phyloP scores from a whole-genome alignment of 441 rosid species.

The Heliophila coronopifolia region DNA sequence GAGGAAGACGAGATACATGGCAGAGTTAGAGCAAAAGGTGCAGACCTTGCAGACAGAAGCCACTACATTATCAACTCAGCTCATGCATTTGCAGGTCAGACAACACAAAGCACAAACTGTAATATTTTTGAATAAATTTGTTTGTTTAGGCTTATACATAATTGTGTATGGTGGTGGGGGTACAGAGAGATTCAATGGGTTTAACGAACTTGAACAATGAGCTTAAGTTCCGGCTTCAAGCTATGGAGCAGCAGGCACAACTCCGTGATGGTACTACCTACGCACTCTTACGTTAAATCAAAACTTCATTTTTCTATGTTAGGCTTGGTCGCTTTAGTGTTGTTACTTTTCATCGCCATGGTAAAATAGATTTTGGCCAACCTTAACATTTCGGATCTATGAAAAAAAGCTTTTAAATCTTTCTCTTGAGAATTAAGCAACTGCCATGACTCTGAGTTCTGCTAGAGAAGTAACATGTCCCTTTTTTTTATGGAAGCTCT shows the following conservation, averaged over 20 bases:
- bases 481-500: conserved; percentile 46
- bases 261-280: conserved; percentile 95
- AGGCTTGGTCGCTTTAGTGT: neutral
- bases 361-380: neutral
- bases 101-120: neutral
- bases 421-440: neutral
- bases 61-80: conserved; percentile 88
- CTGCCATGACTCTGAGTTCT: neutral
- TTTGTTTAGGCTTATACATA: too few relatives aligned
- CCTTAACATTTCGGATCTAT: neutral
- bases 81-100: conserved; percentile 80
- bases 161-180: neutral
- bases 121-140: neutral
- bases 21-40: conserved; percentile 92
- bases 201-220: conserved; percentile 84
- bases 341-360: neutral
- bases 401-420: neutral
- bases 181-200: conserved; percentile 85
- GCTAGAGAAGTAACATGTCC: neutral
- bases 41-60: conserved; percentile 96
- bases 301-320: neutral
- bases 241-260: conserved; percentile 95
- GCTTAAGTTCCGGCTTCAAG: conserved; percentile 89
- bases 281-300: neutral
- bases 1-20: conserved; percentile 85